Conservation (phyloP, 2,329 filamentous ascomycete genomes). For the Phaeomoniella chlamydospora region DNA sequence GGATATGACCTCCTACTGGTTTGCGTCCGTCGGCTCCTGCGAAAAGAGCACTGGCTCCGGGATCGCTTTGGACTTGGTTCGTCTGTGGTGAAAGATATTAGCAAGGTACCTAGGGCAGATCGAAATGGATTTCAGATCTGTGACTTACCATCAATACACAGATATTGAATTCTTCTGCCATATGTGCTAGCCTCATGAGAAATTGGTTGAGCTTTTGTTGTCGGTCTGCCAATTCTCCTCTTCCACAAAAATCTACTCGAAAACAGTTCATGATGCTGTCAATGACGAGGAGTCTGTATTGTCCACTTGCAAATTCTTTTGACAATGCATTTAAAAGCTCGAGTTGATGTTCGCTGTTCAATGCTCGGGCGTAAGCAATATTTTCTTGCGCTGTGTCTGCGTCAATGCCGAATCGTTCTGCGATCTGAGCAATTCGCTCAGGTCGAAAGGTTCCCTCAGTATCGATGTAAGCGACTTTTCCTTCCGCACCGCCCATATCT, state of each 20-base stretch:
- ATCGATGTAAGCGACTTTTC: slow-evolving; percentile 56
- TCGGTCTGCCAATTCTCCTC: slow-evolving; percentile 52
- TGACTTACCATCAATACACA: slow-evolving; percentile 42
- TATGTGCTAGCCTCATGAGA: slow-evolving; percentile 46
- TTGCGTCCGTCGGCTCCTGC: slow-evolving; percentile 54
- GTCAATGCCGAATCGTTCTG: slow-evolving; percentile 50
- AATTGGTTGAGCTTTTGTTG: slow-evolving; percentile 56
- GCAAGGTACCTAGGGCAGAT: too few relatives aligned
- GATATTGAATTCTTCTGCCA: slow-evolving; percentile 58
- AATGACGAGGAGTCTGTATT: slow-evolving; percentile 52
- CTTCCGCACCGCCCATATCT: slow-evolving; percentile 51
- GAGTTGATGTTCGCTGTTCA: slow-evolving; percentile 53
- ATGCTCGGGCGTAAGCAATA: slow-evolving; percentile 48
- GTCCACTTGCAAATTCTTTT: slow-evolving; percentile 45
- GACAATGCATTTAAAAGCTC: slow-evolving; percentile 48
- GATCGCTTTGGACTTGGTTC: slow-evolving; percentile 58
- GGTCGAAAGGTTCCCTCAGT: slow-evolving; percentile 54
- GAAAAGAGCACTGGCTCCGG: slow-evolving; percentile 53
- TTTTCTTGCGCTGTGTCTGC: slow-evolving; percentile 48
- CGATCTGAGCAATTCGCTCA: slow-evolving; percentile 52
- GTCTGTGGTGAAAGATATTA: too few relatives aligned
- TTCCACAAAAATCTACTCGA: slow-evolving; percentile 51
- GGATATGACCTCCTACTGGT: slow-evolving; percentile 52
- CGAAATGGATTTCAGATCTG: background rate
- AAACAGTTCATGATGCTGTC: slow-evolving; percentile 60